phyloP scores from a whole-genome alignment of 495 filamentous ascomycete species.

The Hypoxylon cercidicola region DNA sequence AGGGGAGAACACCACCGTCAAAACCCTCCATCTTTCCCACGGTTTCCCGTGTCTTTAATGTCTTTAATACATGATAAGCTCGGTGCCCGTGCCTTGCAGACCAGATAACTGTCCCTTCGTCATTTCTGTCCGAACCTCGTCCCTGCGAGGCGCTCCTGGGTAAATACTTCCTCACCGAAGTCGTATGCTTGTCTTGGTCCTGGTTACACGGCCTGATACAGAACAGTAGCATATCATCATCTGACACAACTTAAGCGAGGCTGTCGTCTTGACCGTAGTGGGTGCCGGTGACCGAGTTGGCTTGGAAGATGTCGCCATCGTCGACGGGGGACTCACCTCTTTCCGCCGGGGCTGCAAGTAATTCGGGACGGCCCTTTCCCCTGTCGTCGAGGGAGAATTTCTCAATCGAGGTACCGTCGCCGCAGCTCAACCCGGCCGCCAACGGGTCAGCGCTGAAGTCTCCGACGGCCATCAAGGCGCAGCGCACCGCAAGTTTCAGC shows the following conservation, averaged over 20 bases:
- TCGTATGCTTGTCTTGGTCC: slow-evolving; percentile 36
- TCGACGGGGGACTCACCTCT: slow-evolving; percentile 63
- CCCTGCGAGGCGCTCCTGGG: slow-evolving; percentile 29
- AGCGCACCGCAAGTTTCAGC: slow-evolving; percentile 61
- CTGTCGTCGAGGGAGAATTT: slow-evolving; percentile 57
- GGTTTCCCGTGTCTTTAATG: no score
- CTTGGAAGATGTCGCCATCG: slow-evolving; percentile 58
- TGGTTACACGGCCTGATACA: slow-evolving; percentile 39
- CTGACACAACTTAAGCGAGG: slow-evolving; percentile 35
- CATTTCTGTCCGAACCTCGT: slow-evolving; percentile 40
- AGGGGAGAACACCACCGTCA: slow-evolving; percentile 26
- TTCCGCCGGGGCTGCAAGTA: slow-evolving; percentile 53
- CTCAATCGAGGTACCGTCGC: slow-evolving; percentile 59
- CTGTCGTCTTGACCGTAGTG: slow-evolving; percentile 30
- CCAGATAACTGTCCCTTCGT: slow-evolving; percentile 40
- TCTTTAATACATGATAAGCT: slow-evolving; percentile 48
- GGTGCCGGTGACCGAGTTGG: slow-evolving; percentile 27
- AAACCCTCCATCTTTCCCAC: slow-evolving; percentile 36
- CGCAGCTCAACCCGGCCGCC: slow-evolving; percentile 50
- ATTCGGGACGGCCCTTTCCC: slow-evolving; percentile 54
- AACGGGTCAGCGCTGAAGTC: slow-evolving; percentile 62
- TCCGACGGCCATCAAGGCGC: slow-evolving; percentile 58
- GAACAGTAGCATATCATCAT: slow-evolving; percentile 26
- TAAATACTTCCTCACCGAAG: slow-evolving; percentile 45
- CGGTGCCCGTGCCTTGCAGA: slow-evolving; percentile 49